phyloP scores from a whole-genome alignment of 805 yeast genomes.

The Saccharomycopsis babjevae region DNA sequence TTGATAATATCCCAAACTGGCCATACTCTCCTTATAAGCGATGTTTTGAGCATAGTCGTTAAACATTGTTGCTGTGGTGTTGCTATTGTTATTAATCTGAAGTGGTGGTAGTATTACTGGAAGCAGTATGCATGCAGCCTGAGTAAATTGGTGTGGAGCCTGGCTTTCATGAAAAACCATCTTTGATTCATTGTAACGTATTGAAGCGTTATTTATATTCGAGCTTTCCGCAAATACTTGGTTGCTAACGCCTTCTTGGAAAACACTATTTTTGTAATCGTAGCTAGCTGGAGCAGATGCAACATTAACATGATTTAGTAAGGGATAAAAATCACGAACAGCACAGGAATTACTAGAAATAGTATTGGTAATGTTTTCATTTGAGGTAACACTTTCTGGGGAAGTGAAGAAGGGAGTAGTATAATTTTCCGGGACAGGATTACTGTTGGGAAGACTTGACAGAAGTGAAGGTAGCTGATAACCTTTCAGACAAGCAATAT shows the following conservation, averaged over 20 bases:
- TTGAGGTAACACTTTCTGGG: not conserved
- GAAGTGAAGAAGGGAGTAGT: not conserved
- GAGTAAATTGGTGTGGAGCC: not conserved
- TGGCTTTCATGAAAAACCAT: not conserved
- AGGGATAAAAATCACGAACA: not conserved
- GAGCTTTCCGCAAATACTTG: not conserved
- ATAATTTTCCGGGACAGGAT: not conserved
- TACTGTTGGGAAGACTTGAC: not conserved
- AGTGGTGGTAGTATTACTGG: not conserved
- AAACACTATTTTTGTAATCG: not conserved
- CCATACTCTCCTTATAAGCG: too few species aligned
- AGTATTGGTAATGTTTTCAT: not conserved
- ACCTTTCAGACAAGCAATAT: not conserved
- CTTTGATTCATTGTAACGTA: not conserved
- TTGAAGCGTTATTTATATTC: not conserved
- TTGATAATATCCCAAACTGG: not conserved
- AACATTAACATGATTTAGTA: not conserved
- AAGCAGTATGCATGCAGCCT: not conserved
- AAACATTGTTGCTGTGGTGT: not conserved
- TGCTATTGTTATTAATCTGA: not conserved
- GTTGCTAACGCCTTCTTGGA: too few species aligned
- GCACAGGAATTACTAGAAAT: not conserved
- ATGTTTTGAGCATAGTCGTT: not conserved
- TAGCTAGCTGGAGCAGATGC: not conserved
- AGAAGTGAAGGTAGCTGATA: not conserved